phyloP scores from a whole-genome alignment of 148 eudicot genomes.

The Cornus florida region DNA sequence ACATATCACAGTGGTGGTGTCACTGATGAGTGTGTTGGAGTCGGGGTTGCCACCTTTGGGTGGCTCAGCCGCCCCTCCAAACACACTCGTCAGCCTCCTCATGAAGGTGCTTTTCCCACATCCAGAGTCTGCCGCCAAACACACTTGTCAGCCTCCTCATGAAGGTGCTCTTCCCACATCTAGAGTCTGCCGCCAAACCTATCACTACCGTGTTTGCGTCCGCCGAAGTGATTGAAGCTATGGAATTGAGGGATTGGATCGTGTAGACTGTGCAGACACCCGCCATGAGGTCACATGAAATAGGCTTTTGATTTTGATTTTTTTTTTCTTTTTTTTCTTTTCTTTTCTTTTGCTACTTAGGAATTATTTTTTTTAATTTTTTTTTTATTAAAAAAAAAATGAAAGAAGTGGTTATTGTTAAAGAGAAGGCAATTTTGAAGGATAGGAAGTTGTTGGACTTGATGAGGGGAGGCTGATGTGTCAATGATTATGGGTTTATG shows the following conservation, averaged over 20 bases:
- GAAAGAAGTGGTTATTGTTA: conserved; percentile 30
- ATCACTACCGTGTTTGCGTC: conserved; percentile 69
- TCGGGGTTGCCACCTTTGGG: conserved; percentile 96
- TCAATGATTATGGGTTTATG: background rate
- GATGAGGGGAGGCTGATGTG: conserved; percentile 21
- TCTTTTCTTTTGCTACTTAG: too few species aligned
- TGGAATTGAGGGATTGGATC: conserved; percentile 49
- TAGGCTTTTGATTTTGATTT: too few species aligned
- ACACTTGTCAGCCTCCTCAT: too few species aligned
- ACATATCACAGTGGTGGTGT: conserved; percentile 90
- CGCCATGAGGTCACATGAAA: conserved; percentile 51
- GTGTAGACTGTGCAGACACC: conserved; percentile 65
- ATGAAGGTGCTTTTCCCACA: conserved; percentile 98
- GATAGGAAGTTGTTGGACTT: conserved; percentile 20
- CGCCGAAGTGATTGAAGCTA: conserved; percentile 34
- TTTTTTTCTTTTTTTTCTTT: too few species aligned
- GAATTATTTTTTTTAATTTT: too few species aligned
- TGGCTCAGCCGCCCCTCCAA: conserved; percentile 94
- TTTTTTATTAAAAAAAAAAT: background rate
- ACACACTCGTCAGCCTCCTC: conserved; percentile 91
- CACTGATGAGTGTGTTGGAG: conserved; percentile 87
- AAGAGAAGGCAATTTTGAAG: conserved; percentile 25
- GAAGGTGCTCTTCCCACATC: too few species aligned
- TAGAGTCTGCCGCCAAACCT: conserved; percentile 49
- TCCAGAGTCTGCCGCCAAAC: conserved; percentile 70